Percentiles rank a stretch among this genome's conserved stretches.
phyloP scores from a whole-genome alignment of 1,284 basidiomycete genomes.

The Polyporus tsugae region DNA sequence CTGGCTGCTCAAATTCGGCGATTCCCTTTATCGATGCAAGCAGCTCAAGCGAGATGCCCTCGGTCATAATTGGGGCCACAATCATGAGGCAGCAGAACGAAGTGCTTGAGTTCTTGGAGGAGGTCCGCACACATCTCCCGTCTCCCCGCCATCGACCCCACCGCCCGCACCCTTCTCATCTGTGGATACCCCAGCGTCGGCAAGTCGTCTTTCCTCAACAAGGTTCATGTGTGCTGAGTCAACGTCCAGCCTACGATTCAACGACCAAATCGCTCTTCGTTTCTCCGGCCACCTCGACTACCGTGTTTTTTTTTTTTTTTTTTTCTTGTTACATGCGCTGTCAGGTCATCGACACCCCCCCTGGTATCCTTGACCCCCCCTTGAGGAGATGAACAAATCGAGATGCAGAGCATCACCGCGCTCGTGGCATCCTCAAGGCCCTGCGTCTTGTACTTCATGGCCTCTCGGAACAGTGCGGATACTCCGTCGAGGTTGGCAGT shows the following conservation, averaged over 20 bases:
- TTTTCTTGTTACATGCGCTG: conserved; percentile 95
- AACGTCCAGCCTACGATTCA: conserved; percentile 97
- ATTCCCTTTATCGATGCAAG: conserved; percentile 95
- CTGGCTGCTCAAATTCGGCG: conserved; percentile 94
- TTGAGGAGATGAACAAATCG: conserved; percentile 99
- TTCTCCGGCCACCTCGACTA: conserved; percentile 97
- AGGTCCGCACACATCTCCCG: conserved; percentile 97
- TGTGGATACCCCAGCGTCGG: conserved; percentile 98
- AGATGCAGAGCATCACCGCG: conserved; percentile 98
- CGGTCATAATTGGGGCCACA: conserved; percentile 96
- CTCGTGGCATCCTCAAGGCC: conserved; percentile 93
- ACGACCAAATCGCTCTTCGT: conserved; percentile 97
- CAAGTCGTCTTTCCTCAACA: conserved; percentile 99
- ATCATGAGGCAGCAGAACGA: conserved; percentile 98
- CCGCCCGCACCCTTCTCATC: conserved; percentile 94
- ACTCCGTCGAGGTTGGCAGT: conserved; percentile 93
- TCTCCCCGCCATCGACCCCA: conserved; percentile 95
- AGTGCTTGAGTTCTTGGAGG: conserved; percentile 94
- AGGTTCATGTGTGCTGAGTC: conserved; percentile 97
- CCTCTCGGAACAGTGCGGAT: conserved; percentile 95
- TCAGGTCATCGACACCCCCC: conserved; percentile 98
- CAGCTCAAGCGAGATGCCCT: conserved; percentile 95
- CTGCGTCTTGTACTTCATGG: conserved; percentile 96
- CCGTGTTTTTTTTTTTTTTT: too few relatives aligned
- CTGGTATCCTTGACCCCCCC: conserved; percentile 90